Base-by-base conservation (phyloP, 1,139 yeast genomes). In the Debaryomyces robertsiae region DNA sequence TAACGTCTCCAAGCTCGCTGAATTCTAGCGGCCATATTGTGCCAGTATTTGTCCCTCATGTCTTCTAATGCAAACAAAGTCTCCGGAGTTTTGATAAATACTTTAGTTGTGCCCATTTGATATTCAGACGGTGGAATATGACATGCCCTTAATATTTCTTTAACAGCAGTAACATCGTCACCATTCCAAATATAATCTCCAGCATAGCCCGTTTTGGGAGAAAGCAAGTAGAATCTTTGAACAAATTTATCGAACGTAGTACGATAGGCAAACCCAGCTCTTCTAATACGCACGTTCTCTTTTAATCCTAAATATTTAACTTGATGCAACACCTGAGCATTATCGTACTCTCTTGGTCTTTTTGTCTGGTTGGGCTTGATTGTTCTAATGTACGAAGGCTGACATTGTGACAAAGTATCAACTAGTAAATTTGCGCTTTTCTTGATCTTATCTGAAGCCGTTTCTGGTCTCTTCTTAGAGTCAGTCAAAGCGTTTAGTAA, bases 201-300 rank as follows among this genome's bases (percentile, higher is more conserved):
- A 3, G 98, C 99, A 65, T 94, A 94, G 3, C 97, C 94, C 27
- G 98, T 91, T 50, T 82, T 79, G 3, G 91, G 81, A 1, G 98
- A 90, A 40, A 94, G 72, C 42, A 94, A 67, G 61, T 89, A 93
- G 61, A 94, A 94, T 56, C 98, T 75, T 65, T 94, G 97, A n/a
- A 90, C 97, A 60, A 94, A 94, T 62, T 91, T 90, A 44, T 93
- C 98, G 66, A 91, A 94, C 0, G 97, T 88, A 48, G 95, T 96
- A 67, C 99, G 84, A 58, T 91, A 93, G 2, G 99, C 98, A 65
- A 94, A 94, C 38, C 99, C 99, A 0, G 99, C 98, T 70, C 98
- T 85, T 71, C 98, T 82, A 52, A 94, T 94, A 50, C 98, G 81
- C 34, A 94, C 98, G 62, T 94, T 94, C 63, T 94, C 98, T 58